A percentile compares a stretch with the other conserved stretches of the same genome.
phyloP scores from a whole-genome alignment of 1,139 yeast genomes.

The Yamadazyma membranifaciens region DNA sequence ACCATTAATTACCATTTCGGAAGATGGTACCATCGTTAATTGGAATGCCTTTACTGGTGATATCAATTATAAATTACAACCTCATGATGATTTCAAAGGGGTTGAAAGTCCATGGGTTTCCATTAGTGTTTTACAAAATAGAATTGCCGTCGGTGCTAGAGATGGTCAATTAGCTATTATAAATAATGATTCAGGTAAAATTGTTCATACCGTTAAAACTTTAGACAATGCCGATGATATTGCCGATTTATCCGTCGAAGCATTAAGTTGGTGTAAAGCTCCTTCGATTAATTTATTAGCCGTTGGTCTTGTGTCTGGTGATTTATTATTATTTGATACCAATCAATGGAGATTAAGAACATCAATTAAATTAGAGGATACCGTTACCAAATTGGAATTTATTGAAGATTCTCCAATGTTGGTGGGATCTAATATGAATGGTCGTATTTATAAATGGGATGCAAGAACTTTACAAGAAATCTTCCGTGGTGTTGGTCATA shows the following conservation, averaged over 20 bases:
- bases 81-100: conserved; percentile 63
- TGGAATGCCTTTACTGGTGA: conserved; percentile 89
- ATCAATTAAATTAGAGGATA: conserved; percentile 67
- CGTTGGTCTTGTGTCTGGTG: conserved; percentile 87
- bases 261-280: conserved; percentile 74
- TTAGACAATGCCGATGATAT: conserved; percentile 62
- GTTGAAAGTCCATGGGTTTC: conserved; percentile 88
- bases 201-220: conserved; percentile 64
- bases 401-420: conserved; percentile 55
- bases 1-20: conserved; percentile 74
- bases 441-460: conserved; percentile 85
- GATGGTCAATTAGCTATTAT: conserved; percentile 81
- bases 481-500: conserved; percentile 86
- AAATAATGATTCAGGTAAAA: conserved; percentile 69
- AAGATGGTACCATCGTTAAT: conserved; percentile 80
- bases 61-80: conserved; percentile 61
- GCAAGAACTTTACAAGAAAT: conserved; percentile 76
- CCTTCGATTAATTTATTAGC: conserved; percentile 64
- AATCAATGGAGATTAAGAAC: conserved; percentile 85
- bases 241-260: conserved; percentile 80
- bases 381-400: conserved; percentile 79
- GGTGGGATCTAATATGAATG: conserved; percentile 79
- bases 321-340: conserved; percentile 75
- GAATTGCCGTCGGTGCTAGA: conserved; percentile 75
- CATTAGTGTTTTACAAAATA: conserved; percentile 45